Conservation (phyloP, 2,329 filamentous ascomycete genomes). For the Fusarium irregulare region DNA sequence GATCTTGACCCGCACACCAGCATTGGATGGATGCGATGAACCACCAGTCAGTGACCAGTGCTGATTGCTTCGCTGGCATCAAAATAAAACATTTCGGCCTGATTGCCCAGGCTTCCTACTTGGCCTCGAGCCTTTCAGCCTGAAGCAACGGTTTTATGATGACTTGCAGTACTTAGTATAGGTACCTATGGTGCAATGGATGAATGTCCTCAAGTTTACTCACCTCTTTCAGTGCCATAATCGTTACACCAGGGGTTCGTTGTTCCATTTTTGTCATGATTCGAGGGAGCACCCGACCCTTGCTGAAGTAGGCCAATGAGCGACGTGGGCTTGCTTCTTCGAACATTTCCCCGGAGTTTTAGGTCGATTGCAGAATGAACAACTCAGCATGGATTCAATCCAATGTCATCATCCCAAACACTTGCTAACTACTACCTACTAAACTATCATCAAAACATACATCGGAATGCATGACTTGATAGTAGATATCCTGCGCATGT, state of each 20-base stretch:
- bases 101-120: background rate
- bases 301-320: conserved; percentile 12
- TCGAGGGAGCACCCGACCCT: conserved; percentile 23
- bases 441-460: background rate
- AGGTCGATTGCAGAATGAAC: conserved; percentile 17
- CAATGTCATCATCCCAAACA: background rate
- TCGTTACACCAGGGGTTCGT: background rate
- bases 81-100: background rate
- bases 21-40: conserved; percentile 11
- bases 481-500: background rate
- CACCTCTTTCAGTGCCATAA: background rate
- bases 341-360: conserved; percentile 34
- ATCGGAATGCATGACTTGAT: conserved; percentile 10
- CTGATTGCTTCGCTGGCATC: conserved; percentile 40
- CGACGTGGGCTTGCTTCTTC: conserved; percentile 18
- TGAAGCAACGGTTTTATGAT: conserved; percentile 1
- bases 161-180: background rate
- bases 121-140: background rate
- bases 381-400: conserved; percentile 9
- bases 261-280: conserved; percentile 20
- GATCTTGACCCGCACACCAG: conserved; percentile 20
- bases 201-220: conserved; percentile 6
- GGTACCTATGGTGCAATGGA: background rate
- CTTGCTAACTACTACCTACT: background rate
- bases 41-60: background rate